A percentile compares a stretch with the other conserved stretches of the same genome.
phyloP scores from a whole-genome alignment of 2,329 filamentous ascomycete genomes.

The Dothidotthia symphoricarpi region DNA sequence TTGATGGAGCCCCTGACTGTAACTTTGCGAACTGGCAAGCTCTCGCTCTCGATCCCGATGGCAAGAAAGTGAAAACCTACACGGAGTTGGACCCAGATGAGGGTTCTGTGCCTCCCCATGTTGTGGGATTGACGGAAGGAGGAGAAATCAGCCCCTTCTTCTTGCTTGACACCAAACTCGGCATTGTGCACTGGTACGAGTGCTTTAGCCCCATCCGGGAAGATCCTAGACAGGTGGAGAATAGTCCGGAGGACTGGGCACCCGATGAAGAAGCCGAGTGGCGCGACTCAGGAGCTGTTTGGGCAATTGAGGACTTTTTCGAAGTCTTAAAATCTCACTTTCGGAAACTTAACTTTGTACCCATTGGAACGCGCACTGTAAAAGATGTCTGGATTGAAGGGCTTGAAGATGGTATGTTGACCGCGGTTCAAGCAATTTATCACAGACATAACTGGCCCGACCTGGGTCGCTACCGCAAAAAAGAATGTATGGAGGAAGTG shows the following conservation, averaged over 20 bases:
- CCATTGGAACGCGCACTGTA: neutral
- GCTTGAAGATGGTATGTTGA: neutral
- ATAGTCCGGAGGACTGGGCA: conserved; percentile 3
- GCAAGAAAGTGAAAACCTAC: neutral
- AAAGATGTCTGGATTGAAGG: neutral
- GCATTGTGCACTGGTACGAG: conserved; percentile 6
- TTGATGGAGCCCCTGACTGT: conserved; percentile 1
- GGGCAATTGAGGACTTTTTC: conserved; percentile 11
- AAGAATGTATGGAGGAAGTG: conserved; percentile 1
- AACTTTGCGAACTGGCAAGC: conserved; percentile 4
- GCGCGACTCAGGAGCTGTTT: conserved; percentile 4
- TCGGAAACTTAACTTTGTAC: conserved; percentile 6
- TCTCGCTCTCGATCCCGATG: neutral
- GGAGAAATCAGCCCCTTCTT: conserved; percentile 1
- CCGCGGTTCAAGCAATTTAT: conserved; percentile 1
- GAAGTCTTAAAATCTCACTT: conserved; percentile 8
- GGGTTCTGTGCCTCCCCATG: neutral
- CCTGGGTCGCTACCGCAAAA: conserved; percentile 1
- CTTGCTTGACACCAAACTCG: conserved; percentile 7
- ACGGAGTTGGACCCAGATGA: conserved; percentile 1
- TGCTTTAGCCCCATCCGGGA: conserved; percentile 1
- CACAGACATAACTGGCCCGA: conserved; percentile 5
- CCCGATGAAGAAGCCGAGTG: conserved; percentile 6
- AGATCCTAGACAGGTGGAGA: neutral
- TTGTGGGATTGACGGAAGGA: conserved; percentile 4